Percentiles rank a stretch among this genome's conserved stretches.
These are phyloP conservation scores for Penicillium crustosum DNA, from an alignment of 2,329 filamentous ascomycete genomes.

Conservation along the genomic window DNA sequence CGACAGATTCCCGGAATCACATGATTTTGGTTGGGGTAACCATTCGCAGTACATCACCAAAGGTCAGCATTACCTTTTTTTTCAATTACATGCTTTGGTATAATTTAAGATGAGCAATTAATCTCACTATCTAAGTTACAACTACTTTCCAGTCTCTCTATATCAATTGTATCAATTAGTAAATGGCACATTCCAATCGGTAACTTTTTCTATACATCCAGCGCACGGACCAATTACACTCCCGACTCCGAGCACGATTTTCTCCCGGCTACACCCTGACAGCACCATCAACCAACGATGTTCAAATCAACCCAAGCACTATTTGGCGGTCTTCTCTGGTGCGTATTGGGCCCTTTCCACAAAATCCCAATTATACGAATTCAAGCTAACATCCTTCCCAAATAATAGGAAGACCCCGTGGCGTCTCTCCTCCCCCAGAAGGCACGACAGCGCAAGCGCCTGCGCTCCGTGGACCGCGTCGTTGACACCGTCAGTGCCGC, in stretches of 20 bases:
- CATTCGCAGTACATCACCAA: neutral
- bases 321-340: conserved; percentile 81
- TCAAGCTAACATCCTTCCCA: conserved; percentile 19
- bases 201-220: neutral
- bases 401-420: conserved; percentile 84
- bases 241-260: conserved; percentile 27
- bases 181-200: neutral
- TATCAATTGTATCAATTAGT: neutral
- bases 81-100: neutral
- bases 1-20: conserved; percentile 21
- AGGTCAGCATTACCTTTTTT: neutral
- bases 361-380: neutral
- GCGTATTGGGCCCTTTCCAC: conserved; percentile 25
- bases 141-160: neutral
- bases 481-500: conserved; percentile 79
- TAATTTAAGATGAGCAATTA: neutral
- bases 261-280: conserved; percentile 16
- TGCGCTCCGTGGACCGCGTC: conserved; percentile 83
- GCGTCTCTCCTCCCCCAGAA: conserved; percentile 94
- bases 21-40: conserved; percentile 24
- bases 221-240: conserved; percentile 26
- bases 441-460: conserved; percentile 75
- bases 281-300: conserved; percentile 55
- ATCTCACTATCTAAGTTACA: too few relatives aligned
- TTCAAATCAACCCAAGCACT: conserved; percentile 78